Base-by-base conservation (phyloP, 1,284 basidiomycete genomes). In the Volvariella surrecta region DNA sequence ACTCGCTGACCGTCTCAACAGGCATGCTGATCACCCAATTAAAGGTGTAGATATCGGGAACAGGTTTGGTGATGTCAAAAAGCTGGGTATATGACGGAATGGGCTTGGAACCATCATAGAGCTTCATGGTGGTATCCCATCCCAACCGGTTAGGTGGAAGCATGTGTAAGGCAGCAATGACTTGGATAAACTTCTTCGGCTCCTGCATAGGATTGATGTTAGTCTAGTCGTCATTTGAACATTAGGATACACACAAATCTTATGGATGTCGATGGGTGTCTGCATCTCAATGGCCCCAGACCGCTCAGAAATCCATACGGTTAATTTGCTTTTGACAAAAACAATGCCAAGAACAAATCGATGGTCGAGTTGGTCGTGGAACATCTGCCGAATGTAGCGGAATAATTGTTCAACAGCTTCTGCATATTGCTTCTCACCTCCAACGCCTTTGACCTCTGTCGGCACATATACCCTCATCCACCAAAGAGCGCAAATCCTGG, bases 51-150 rank as follows among this genome's bases (percentile, higher is more conserved):
- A 28, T 28, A 28, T 28, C 24, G 24, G 6, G 24, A 28, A 28
- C 11, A 11, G 24, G 11, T n/a, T n/a, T n/a, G 11, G 6, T 28
- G 6, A 28, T 6, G 11, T 28, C 24, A 11, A 28, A 6, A 28
- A 11, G 11, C 6, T 28, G 11, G 6, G 6, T 11, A 6, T 11
- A 28, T 28, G 24, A 28, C 11, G 24, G 24, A 28, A 28, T 28
- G 18, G 17, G 8, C n/a, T 20, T 13, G 11, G 13, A 10, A 28
- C 18, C n/a, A 16, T 18, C 39, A 31, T 45, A 52, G 2, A 52
- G 28, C 18, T 46, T 22, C 50, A 52, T 52, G 0, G 39, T 37
- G 10, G 48, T 42, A 40, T 52, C 51, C 47, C 48, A 52, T 10
- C 51, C 50, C 1, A 51, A 42, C 20, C 43, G 38, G 9, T 28